Conservation (phyloP, 805 yeast species). For the Cyberlindnera maritima region DNA sequence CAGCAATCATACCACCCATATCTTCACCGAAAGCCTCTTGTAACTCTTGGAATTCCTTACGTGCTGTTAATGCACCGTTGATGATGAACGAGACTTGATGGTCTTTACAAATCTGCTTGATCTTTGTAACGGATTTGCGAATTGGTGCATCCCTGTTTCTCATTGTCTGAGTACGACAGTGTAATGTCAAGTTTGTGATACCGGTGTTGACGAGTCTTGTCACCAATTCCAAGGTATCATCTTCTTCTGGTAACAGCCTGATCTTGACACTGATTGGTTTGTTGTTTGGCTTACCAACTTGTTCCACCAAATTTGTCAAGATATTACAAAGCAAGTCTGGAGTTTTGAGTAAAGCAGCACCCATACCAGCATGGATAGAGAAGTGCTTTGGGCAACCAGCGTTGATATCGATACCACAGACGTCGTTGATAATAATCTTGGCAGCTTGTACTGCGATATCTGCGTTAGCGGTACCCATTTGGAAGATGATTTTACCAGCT, state of each 20-base stretch:
- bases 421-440: slow-evolving; percentile 73
- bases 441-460: slow-evolving; percentile 90
- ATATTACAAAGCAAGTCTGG: slow-evolving; percentile 79
- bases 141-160: slow-evolving; percentile 81
- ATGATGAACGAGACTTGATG: slow-evolving; percentile 70
- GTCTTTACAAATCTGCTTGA: slow-evolving; percentile 58
- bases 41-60: slow-evolving; percentile 51
- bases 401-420: slow-evolving; percentile 89
- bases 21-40: slow-evolving; percentile 52
- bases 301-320: slow-evolving; percentile 60
- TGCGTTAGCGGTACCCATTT: slow-evolving; percentile 85
- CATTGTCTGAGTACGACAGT: slow-evolving; percentile 89
- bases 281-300: slow-evolving; percentile 73
- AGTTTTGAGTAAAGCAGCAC: slow-evolving; percentile 82
- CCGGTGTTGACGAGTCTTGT: slow-evolving; percentile 68
- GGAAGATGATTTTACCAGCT: slow-evolving; percentile 71
- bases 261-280: slow-evolving; percentile 92
- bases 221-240: slow-evolving; percentile 61
- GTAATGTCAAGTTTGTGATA: slow-evolving; percentile 80
- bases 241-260: slow-evolving; percentile 64
- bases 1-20: slow-evolving; percentile 93
- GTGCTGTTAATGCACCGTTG: slow-evolving; percentile 70
- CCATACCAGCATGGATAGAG: slow-evolving; percentile 95
- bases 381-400: slow-evolving; percentile 98
- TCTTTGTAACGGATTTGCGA: slow-evolving; percentile 61